Conservation (phyloP, 2,329 filamentous ascomycete genomes). For the Gaeumannomyces tritici region DNA sequence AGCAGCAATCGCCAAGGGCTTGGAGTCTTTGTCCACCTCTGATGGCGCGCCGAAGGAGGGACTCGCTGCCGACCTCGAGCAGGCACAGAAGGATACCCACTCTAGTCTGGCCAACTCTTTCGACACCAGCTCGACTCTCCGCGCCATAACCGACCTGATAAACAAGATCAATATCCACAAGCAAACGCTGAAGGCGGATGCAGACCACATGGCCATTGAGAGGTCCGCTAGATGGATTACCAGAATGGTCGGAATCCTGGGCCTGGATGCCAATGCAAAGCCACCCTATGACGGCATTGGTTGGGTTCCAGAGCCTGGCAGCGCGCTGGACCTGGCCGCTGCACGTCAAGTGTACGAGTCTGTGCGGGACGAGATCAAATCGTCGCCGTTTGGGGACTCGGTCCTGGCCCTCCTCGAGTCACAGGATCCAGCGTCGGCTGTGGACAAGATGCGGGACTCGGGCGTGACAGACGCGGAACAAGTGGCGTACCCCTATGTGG, state of each 20-base stretch:
- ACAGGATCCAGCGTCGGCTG: constrained; percentile 34
- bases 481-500: constrained; percentile 45
- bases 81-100: constrained; percentile 38
- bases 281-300: constrained; percentile 34
- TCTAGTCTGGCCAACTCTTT: constrained; percentile 72
- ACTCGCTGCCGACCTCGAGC: constrained; percentile 23
- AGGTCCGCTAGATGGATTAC: constrained; percentile 70
- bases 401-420: constrained; percentile 19
- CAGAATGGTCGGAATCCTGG: constrained; percentile 74
- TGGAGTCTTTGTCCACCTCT: constrained; percentile 1
- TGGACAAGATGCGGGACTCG: constrained; percentile 29
- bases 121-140: constrained; percentile 74
- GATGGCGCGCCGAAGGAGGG: background rate
- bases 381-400: background rate
- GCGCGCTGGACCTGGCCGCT: constrained; percentile 31
- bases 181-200: constrained; percentile 27
- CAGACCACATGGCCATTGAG: constrained; percentile 32
- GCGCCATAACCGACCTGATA: constrained; percentile 67
- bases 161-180: constrained; percentile 61
- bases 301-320: constrained; percentile 35
- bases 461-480: constrained; percentile 35
- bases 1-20: background rate
- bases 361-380: background rate
- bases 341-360: background rate
- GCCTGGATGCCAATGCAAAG: constrained; percentile 56